phyloP scores from a whole-genome alignment of 2,329 filamentous ascomycete genomes.

The Sclerotinia minor region DNA sequence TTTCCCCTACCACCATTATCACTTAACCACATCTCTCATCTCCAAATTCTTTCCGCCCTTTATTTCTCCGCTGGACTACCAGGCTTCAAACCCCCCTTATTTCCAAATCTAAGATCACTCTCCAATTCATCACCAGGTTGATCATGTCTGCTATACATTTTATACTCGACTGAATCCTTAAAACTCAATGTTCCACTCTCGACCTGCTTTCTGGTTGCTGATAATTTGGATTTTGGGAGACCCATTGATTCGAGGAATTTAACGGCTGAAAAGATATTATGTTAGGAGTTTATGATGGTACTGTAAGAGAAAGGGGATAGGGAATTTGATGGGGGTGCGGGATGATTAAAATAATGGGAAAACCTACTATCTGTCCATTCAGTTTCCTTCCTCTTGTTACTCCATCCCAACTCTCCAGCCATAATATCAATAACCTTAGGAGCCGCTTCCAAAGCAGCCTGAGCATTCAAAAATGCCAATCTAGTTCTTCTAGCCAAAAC shows the following conservation, averaged over 20 bases:
- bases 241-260: conserved; percentile 65
- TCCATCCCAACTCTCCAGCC: conserved; percentile 81
- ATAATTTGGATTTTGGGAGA: conserved; percentile 59
- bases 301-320: neutral
- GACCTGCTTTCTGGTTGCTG: conserved; percentile 59
- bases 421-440: conserved; percentile 88
- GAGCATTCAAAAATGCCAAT: conserved; percentile 86
- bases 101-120: conserved; percentile 33
- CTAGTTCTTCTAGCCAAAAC: conserved; percentile 82
- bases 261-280: conserved; percentile 47
- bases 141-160: conserved; percentile 62
- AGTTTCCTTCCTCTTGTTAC: conserved; percentile 65
- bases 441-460: conserved; percentile 83
- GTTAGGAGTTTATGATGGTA: conserved; percentile 17
- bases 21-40: neutral
- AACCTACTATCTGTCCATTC: conserved; percentile 77
- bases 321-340: neutral
- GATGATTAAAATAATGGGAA: conserved; percentile 29
- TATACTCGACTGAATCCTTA: conserved; percentile 57
- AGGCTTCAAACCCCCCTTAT: neutral
- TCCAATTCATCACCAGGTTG: conserved; percentile 47
- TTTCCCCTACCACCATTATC: too few relatives aligned
- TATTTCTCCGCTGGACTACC: conserved; percentile 1
- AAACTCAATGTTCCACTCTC: conserved; percentile 61
- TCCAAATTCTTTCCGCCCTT: neutral